Evolutionary conservation across 192 early-diverging fungal species (phyloP).

Genomic region (Umbelopsis isabellina): DNA sequence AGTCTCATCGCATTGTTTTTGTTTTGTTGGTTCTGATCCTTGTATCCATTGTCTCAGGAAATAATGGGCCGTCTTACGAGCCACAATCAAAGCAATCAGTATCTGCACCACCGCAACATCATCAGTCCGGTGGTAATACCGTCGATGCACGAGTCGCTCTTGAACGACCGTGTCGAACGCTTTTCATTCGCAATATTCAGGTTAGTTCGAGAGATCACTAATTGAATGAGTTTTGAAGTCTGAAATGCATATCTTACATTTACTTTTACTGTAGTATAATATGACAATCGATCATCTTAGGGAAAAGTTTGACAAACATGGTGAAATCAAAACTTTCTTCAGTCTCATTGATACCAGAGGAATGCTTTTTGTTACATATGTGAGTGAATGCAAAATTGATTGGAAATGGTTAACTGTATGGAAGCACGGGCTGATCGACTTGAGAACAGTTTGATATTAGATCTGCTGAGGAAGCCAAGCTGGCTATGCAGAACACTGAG

Average conservation of each 20-base stretch:
- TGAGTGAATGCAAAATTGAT: slow-evolving; percentile 37
- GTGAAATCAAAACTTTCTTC: slow-evolving; percentile 62
- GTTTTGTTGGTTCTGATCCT: no score
- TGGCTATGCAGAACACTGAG: slow-evolving; percentile 37
- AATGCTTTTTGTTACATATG: slow-evolving; percentile 63
- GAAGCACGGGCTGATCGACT: neutral
- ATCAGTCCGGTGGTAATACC: neutral
- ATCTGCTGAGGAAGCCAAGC: slow-evolving; percentile 52
- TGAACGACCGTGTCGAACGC: slow-evolving; percentile 46
- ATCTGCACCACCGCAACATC: neutral
- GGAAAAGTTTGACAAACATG: slow-evolving; percentile 50
- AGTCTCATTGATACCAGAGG: slow-evolving; percentile 58
- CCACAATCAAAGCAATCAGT: no score
- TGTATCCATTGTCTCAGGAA: no score
- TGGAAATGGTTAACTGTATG: neutral
- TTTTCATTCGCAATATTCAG: slow-evolving; percentile 50
- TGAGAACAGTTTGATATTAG: slow-evolving; percentile 52
- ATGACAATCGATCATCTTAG: slow-evolving; percentile 41
- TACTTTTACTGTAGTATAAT: slow-evolving; percentile 37
- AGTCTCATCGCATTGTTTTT: no score
- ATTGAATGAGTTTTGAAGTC: neutral
- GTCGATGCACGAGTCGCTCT: slow-evolving; percentile 40
- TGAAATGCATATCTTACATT: neutral
- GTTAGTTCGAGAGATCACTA: slow-evolving; percentile 22
- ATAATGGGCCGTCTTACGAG: no score